Evolutionary conservation across 176 grass and related monocot genomes (phyloP).

Genomic region (Zoysia pacifica): DNA sequence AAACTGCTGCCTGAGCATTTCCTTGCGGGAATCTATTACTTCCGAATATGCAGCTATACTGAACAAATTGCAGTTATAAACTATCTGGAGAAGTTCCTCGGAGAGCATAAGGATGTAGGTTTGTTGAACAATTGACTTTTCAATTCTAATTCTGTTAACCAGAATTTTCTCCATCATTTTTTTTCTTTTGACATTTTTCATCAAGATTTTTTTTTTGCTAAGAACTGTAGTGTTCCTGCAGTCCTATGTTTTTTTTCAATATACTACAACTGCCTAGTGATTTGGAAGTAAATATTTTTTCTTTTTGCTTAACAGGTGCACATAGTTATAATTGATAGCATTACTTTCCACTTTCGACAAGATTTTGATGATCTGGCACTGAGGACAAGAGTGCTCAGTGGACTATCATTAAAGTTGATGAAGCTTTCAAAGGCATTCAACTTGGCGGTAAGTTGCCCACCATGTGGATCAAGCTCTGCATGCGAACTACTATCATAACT

Average conservation of each 20-base stretch:
- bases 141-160: constrained; percentile 25
- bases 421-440: constrained; percentile 68
- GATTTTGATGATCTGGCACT: constrained; percentile 90
- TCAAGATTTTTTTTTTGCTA: constrained; percentile 11
- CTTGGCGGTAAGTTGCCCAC: constrained; percentile 60
- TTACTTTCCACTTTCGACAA: constrained; percentile 97
- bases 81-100: constrained; percentile 85
- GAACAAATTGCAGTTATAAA: constrained; percentile 97
- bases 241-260: constrained; percentile 12
- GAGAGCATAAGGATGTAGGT: constrained; percentile 76
- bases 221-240: not conserved
- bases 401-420: constrained; percentile 91
- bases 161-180: not conserved
- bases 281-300: constrained; percentile 7
- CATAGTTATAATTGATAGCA: constrained; percentile 83
- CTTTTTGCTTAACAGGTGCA: constrained; percentile 57
- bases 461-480: not conserved
- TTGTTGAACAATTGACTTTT: constrained; percentile 39
- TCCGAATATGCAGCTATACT: constrained; percentile 91
- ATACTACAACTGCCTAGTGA: not conserved
- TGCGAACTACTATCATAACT: not conserved
- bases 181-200: not conserved
- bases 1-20: constrained; percentile 70
- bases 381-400: constrained; percentile 81
- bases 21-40: constrained; percentile 87